Conservation (phyloP, 352 stramenopile species). For the Phytophthora sp. region DNA sequence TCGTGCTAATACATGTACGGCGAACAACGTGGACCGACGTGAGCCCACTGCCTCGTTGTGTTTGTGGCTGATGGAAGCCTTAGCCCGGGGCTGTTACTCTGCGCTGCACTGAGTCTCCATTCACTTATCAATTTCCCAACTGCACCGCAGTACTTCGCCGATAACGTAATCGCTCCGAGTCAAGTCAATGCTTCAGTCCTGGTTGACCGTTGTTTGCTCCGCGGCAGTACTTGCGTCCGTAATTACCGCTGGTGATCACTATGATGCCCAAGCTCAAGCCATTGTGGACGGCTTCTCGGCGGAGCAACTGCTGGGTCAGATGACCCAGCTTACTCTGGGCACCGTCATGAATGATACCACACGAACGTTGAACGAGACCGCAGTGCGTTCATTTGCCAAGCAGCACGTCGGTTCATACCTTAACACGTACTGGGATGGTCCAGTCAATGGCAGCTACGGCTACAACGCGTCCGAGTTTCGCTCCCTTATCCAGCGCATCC, state of each 20-base stretch:
- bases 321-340: conserved; percentile 86
- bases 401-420: conserved; percentile 88
- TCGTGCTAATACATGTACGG: too few species aligned
- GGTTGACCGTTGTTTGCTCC: background rate
- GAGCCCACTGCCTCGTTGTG: too few species aligned
- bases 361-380: conserved; percentile 53
- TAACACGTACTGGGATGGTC: conserved; percentile 66
- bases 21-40: too few species aligned
- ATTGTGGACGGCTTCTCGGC: conserved; percentile 36
- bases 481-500: conserved; percentile 64
- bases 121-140: conserved; percentile 22
- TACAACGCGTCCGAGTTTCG: conserved; percentile 77
- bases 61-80: too few species aligned
- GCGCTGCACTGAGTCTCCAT: too few species aligned
- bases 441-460: conserved; percentile 30
- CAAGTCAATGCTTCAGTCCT: conserved; percentile 17
- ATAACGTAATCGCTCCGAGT: background rate
- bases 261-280: conserved; percentile 31
- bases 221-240: background rate
- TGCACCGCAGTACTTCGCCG: conserved; percentile 14
- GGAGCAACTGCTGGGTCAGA: conserved; percentile 72
- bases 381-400: conserved; percentile 63
- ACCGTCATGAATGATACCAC: conserved; percentile 33
- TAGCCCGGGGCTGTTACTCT: too few species aligned
- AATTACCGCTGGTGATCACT: conserved; percentile 8